Base-by-base conservation (phyloP, 768 basidiomycete species). In the Calocera viscosa region DNA sequence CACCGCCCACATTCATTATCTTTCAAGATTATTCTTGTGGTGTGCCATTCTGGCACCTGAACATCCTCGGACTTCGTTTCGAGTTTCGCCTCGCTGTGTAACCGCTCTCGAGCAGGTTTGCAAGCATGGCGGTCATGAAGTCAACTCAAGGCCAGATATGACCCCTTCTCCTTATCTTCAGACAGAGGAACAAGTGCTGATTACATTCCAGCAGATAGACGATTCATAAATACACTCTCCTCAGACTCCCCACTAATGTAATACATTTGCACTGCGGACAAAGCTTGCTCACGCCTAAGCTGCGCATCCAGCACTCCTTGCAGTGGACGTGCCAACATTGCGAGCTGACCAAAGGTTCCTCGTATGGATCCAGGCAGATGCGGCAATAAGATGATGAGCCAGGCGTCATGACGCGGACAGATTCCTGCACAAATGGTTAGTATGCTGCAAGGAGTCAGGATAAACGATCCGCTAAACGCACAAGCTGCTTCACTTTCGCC, bases 271-370 rank as follows among this genome's bases (percentile, higher is more conserved):
- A 92, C 70, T 91, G 91, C 0, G 90, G 90, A 73, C 90, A 92
- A 17, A 91, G 80, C 72, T 86, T 89, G 7, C 89, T 91, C 12
- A 88, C 84, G 24, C 87, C 88, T 47, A 92, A 79, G 74, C 90
- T 91, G n/a, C 85, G 84, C 35, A 92, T 75, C 90, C 90, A 92
- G 74, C 90, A 92, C 71, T 84, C 84, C 49, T 84, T 80, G 73
- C 90, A 92, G 70, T 87, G 91, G 0, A 88, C 88, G 72, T 92
- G 90, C 90, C 90, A 92, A 74, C 90, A 92, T 7, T 89, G 89
- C 0, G 88, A 90, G 16, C 88, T 90, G 10, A 86, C 83, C 0
- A 89, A 90, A 0, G 90, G 87, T 68, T 91, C 90, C 0, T 77
- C 81, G 71, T 90, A 90, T 1, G 86, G 81, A 63, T 90, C 90